Evolutionary conservation across 2,329 filamentous ascomycete genomes (phyloP), one percentile per base, ranked within the genome.

Genomic region (Macrophomina phaseolina): DNA sequence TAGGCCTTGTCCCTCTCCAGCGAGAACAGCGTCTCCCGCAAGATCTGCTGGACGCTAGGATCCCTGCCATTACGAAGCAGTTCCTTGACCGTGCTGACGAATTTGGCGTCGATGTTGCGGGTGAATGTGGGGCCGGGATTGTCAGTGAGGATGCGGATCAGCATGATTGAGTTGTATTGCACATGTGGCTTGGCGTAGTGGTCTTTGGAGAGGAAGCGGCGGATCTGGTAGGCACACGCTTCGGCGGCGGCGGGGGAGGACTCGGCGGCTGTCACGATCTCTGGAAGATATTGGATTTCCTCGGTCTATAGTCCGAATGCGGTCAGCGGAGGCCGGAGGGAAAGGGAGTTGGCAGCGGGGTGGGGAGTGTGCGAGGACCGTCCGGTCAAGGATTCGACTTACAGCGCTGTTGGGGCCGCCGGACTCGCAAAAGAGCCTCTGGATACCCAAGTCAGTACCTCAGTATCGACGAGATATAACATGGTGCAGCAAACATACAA

Each of bases 101-200:
- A 98, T 73, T 92, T 92, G 74, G 89, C 85, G 78, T 97, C 94
- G 49, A 98, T 79, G 77, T 97, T 94, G 71, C 91, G 87, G n/a
- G 94, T 97, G 75, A 99, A 99, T 1, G 89, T 93, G 64, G 86
- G 85, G 36, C 94, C 94, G 0, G 95, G 95, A 77, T 99, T 97
- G 78, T 98, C 94, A 72, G 89, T 86, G 70, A 99, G 83, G 74
- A 99, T 99, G 69, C 94, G 90, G 71, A 96, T 85, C 66, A 99
- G 86, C 95, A 98, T 98, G 74, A 98, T 89, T 69, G 93, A 91
- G 81, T 98, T 97, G 85, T 97, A 98, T 79, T 98, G 94, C 71
- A 90, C 89, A 73, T 91, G 89, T 9, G 92, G 88, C 52, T 83
- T 80, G 40, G 76, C 76, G 70, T 80, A 84, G 79, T 92, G 89